These are phyloP conservation scores for Tolypocladium ovalisporum DNA, from an alignment of 2,329 filamentous ascomycete genomes.

Conservation along the genomic window DNA sequence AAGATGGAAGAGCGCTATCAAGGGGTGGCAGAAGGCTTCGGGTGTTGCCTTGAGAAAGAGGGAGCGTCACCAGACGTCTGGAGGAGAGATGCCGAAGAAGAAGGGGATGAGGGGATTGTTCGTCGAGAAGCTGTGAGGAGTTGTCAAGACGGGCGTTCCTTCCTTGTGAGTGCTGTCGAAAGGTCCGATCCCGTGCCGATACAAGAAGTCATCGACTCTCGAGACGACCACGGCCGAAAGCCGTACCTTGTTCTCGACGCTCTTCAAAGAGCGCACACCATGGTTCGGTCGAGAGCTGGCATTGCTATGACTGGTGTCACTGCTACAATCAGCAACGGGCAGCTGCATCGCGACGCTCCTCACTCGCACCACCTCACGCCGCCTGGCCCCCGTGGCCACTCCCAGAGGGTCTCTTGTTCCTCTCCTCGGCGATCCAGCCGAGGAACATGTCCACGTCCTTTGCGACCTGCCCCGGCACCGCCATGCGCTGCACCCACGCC, in stretches of 20 bases:
- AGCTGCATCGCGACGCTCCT: not conserved
- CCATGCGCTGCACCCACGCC: constrained; percentile 52
- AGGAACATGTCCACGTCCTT: constrained; percentile 65
- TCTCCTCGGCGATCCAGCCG: constrained; percentile 43
- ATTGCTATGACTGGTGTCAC: not conserved
- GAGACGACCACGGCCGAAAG: not conserved
- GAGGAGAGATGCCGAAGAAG: not conserved
- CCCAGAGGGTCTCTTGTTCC: constrained; percentile 14
- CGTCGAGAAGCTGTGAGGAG: too few relatives aligned
- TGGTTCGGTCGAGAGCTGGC: not conserved
- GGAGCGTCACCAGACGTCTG: not conserved
- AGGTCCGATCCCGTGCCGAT: too few relatives aligned
- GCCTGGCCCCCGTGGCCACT: not conserved
- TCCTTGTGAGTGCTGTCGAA: not conserved
- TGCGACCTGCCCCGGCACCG: constrained; percentile 49
- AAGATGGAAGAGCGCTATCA: too few relatives aligned
- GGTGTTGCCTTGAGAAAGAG: not conserved
- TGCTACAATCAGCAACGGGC: not conserved
- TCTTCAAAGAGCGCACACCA: not conserved
- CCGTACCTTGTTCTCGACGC: not conserved
- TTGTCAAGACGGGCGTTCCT: not conserved
- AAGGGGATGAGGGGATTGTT: not conserved
- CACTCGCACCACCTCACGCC: not conserved
- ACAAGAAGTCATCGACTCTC: not conserved
- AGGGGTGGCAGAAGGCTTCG: too few relatives aligned